phyloP scores from a whole-genome alignment of 495 filamentous ascomycete species.

The Pyrenopolyporus hunteri region DNA sequence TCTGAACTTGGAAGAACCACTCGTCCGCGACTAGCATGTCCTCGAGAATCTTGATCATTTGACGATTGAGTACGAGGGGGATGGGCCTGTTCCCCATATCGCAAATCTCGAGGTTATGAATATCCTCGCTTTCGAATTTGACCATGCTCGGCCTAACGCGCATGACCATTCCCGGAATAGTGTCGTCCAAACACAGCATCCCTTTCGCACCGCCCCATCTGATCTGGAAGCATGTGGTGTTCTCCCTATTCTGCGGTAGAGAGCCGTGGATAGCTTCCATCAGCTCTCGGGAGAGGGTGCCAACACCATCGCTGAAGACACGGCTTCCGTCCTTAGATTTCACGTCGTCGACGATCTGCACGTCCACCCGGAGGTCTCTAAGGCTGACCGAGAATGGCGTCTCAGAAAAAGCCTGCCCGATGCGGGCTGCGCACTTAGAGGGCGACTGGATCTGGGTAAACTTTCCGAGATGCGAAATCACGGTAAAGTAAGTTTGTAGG shows the following conservation, averaged over 20 bases:
- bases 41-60: constrained; percentile 83
- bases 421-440: constrained; percentile 78
- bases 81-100: constrained; percentile 67
- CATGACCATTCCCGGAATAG: constrained; percentile 59
- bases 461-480: constrained; percentile 69
- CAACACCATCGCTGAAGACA: constrained; percentile 81
- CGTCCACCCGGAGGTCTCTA: constrained; percentile 40
- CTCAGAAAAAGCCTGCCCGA: constrained; percentile 84
- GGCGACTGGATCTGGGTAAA: constrained; percentile 69
- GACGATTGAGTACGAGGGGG: constrained; percentile 73
- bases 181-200: constrained; percentile 69
- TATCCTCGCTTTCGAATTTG: constrained; percentile 69
- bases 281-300: constrained; percentile 67
- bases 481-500: constrained; percentile 50
- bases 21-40: constrained; percentile 62
- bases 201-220: constrained; percentile 74
- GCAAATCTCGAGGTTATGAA: constrained; percentile 73
- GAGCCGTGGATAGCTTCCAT: constrained; percentile 58
- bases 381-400: constrained; percentile 62
- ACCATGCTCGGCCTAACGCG: constrained; percentile 73
- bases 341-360: constrained; percentile 52
- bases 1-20: constrained; percentile 68
- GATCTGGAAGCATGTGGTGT: constrained; percentile 73
- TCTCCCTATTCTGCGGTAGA: constrained; percentile 49
- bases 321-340: constrained; percentile 45